Evolutionary conservation across 768 basidiomycete species (phyloP).

Genomic region (Cyclocybe cylindracea): DNA sequence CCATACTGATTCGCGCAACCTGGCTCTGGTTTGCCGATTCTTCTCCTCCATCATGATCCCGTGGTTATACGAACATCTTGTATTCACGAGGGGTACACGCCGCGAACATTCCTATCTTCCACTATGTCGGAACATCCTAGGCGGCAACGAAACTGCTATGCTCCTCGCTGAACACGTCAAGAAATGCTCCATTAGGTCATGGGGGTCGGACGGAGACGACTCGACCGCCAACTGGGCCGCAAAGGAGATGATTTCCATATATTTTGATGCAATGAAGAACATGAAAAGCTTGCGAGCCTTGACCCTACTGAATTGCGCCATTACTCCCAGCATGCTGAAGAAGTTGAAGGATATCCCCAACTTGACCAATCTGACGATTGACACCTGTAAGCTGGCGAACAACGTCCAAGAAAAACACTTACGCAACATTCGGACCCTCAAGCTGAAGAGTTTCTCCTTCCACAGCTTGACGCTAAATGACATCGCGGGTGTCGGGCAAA

Average conservation of each 20-base stretch:
- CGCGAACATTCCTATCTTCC: background rate
- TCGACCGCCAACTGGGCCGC: too few species aligned
- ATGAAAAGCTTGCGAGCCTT: background rate
- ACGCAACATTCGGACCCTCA: background rate
- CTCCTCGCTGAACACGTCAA: conserved; percentile 6
- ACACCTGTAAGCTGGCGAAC: too few species aligned
- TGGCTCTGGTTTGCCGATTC: conserved; percentile 44
- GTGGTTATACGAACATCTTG: conserved; percentile 37
- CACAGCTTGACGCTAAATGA: background rate
- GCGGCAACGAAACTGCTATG: background rate
- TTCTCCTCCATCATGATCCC: conserved; percentile 41
- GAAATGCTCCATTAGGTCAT: conserved; percentile 5
- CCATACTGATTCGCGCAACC: conserved; percentile 18
- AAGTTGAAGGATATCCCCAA: too few species aligned
- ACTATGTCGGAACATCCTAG: conserved; percentile 8
- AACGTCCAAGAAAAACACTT: too few species aligned
- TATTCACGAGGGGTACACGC: too few species aligned
- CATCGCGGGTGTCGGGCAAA: background rate
- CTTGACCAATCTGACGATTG: too few species aligned
- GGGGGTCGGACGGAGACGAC: background rate
- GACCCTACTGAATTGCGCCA: too few species aligned
- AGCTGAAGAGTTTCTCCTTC: background rate
- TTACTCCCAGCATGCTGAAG: too few species aligned
- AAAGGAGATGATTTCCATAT: too few species aligned
- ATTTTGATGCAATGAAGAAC: background rate